Evolutionary conservation across 208 protist species (phyloP).

Genomic region (Leishmania turanica): DNA sequence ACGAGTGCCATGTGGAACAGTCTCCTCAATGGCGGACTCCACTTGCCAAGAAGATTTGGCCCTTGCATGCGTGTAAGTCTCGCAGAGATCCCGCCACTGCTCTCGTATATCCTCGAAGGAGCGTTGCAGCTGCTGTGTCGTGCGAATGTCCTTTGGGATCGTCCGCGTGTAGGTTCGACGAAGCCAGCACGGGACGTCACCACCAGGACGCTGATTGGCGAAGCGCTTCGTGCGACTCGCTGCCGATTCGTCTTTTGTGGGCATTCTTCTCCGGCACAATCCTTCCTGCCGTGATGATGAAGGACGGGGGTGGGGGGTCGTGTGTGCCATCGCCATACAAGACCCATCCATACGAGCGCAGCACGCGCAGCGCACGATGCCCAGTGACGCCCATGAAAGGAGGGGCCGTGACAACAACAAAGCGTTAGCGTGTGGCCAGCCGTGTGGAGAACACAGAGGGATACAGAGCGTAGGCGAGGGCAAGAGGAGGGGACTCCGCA

Average conservation of each 20-base stretch:
- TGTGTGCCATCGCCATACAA: background rate
- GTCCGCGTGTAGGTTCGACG: conserved; percentile 65
- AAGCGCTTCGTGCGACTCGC: background rate
- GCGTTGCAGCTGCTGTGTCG: conserved; percentile 33
- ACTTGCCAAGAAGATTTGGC: background rate
- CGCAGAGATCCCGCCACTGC: conserved; percentile 47
- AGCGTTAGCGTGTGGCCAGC: too few relatives aligned
- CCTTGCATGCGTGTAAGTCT: background rate
- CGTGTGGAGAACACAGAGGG: too few relatives aligned
- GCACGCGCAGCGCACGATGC: background rate
- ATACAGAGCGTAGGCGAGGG: too few relatives aligned
- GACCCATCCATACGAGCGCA: background rate
- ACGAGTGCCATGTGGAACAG: background rate
- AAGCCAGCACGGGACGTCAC: conserved; percentile 20
- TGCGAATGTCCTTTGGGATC: conserved; percentile 47
- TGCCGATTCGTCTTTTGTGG: background rate
- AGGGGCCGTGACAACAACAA: background rate
- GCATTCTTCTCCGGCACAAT: background rate
- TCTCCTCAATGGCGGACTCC: background rate
- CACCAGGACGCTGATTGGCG: background rate
- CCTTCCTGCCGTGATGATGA: background rate
- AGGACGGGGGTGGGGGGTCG: background rate
- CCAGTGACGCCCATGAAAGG: background rate
- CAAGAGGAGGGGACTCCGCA: too few relatives aligned
- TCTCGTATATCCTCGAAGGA: conserved; percentile 56